Evolutionary conservation across 2,329 filamentous ascomycete genomes (phyloP).

Genomic region (Exophiala xenobiotica): DNA sequence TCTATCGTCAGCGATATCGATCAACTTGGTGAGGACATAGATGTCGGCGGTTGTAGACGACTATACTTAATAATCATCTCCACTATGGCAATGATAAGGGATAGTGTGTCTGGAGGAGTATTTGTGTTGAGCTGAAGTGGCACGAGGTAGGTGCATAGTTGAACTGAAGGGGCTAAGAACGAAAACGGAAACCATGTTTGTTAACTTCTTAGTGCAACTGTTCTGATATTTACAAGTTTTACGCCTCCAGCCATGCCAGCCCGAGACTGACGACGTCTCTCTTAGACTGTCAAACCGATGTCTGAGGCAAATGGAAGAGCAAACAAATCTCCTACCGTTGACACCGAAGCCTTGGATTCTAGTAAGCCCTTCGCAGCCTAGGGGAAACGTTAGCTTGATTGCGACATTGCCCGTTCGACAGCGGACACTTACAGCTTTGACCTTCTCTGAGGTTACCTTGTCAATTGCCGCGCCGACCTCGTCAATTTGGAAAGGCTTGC

Average conservation of each 20-base stretch:
- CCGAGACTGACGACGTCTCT: constrained; percentile 1
- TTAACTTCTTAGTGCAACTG: background rate
- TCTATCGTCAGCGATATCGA: background rate
- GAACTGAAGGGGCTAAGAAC: background rate
- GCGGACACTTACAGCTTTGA: constrained; percentile 68
- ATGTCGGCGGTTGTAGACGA: too few relatives aligned
- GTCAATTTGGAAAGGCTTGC: constrained; percentile 79
- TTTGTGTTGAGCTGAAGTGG: too few relatives aligned
- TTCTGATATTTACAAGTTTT: constrained; percentile 20
- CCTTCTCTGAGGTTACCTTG: constrained; percentile 75
- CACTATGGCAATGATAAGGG: too few relatives aligned
- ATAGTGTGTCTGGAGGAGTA: too few relatives aligned
- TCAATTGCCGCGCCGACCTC: constrained; percentile 77
- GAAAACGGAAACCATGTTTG: background rate
- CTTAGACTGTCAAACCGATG: constrained; percentile 89
- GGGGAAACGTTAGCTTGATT: constrained; percentile 11
- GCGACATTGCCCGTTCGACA: background rate
- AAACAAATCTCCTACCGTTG: constrained; percentile 87
- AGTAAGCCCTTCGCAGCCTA: constrained; percentile 86
- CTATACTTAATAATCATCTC: too few relatives aligned
- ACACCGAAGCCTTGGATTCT: constrained; percentile 83
- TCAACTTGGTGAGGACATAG: background rate
- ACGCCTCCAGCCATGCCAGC: constrained; percentile 5
- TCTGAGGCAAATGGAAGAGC: constrained; percentile 91
- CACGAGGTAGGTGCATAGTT: background rate